Percentiles rank a stretch among this genome's conserved stretches.
Evolutionary conservation across 768 basidiomycete species (phyloP).

Genomic region (Pisolithus marmoratus): DNA sequence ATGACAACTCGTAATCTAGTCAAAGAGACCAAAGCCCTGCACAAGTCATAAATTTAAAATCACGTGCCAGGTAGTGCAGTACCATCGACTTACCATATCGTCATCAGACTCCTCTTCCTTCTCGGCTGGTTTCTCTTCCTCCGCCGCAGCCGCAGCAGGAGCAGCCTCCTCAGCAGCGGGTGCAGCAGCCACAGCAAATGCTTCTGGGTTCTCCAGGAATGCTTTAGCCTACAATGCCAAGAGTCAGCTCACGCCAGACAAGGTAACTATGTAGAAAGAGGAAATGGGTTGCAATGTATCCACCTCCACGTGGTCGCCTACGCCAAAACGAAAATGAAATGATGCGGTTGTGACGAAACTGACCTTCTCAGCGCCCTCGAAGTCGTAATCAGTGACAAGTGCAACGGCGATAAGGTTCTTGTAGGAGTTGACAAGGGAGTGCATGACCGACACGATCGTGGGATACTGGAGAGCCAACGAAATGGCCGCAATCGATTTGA

Average conservation of each 20-base stretch:
- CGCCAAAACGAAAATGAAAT: slow-evolving; percentile 29
- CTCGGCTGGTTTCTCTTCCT: slow-evolving; percentile 69
- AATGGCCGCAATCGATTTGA: slow-evolving; percentile 94
- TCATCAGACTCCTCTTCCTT: slow-evolving; percentile 85
- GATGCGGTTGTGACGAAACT: slow-evolving; percentile 16
- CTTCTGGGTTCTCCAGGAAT: slow-evolving; percentile 95
- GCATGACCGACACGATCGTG: slow-evolving; percentile 87
- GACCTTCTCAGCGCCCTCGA: slow-evolving; percentile 92
- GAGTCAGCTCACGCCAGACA: slow-evolving; percentile 23
- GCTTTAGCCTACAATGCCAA: slow-evolving; percentile 69
- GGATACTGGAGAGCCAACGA: slow-evolving; percentile 96
- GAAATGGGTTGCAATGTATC: slow-evolving; percentile 25
- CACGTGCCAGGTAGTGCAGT: background rate
- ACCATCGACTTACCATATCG: slow-evolving; percentile 62
- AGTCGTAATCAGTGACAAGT: slow-evolving; percentile 88
- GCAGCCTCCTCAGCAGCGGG: slow-evolving; percentile 48
- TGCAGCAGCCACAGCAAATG: slow-evolving; percentile 83
- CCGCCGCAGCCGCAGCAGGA: slow-evolving; percentile 53
- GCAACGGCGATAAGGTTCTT: slow-evolving; percentile 94
- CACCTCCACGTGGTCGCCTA: too few relatives aligned
- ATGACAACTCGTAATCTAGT: slow-evolving; percentile 40
- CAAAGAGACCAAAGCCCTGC: slow-evolving; percentile 93
- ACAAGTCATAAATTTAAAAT: slow-evolving; percentile 6
- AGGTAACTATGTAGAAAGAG: background rate
- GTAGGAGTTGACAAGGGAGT: slow-evolving; percentile 98